Evolutionary conservation across 495 filamentous ascomycete genomes (phyloP).

Genomic region (Trichoderma erinaceum): DNA sequence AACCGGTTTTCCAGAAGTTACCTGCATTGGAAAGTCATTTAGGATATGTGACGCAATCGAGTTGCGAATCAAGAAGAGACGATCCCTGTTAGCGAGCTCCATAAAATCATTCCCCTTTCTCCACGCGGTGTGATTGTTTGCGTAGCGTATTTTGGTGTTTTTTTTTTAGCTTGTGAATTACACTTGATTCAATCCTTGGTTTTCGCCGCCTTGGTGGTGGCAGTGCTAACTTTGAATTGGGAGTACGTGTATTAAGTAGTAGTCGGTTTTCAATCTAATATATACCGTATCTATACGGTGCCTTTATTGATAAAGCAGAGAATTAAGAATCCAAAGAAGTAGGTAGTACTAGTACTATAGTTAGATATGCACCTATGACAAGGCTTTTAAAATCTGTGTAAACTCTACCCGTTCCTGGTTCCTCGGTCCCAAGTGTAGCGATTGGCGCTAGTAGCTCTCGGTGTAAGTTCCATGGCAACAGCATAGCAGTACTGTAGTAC

Average conservation of each 20-base stretch:
- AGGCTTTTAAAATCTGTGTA: too few relatives aligned
- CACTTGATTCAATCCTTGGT: neutral
- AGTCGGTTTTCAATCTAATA: too few relatives aligned
- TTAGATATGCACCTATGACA: too few relatives aligned
- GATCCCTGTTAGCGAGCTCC: conserved; percentile 3
- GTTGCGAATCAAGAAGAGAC: neutral
- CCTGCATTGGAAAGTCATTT: neutral
- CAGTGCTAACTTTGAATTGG: neutral
- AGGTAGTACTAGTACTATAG: too few relatives aligned
- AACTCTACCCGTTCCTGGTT: too few relatives aligned
- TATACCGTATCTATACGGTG: too few relatives aligned
- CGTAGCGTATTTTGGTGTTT: neutral
- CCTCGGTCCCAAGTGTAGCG: too few relatives aligned
- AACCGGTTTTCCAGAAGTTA: neutral
- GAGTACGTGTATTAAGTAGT: neutral
- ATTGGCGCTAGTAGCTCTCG: too few relatives aligned
- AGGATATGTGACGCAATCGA: conserved; percentile 2
- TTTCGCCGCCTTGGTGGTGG: neutral
- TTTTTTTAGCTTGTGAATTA: neutral
- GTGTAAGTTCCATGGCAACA: too few relatives aligned
- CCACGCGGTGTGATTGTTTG: neutral
- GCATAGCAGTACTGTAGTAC: too few relatives aligned
- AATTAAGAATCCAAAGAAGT: too few relatives aligned
- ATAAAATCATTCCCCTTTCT: neutral
- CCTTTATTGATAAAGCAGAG: too few relatives aligned